Conservation (phyloP, 768 basidiomycete species). For the Tulasnella sp. region DNA sequence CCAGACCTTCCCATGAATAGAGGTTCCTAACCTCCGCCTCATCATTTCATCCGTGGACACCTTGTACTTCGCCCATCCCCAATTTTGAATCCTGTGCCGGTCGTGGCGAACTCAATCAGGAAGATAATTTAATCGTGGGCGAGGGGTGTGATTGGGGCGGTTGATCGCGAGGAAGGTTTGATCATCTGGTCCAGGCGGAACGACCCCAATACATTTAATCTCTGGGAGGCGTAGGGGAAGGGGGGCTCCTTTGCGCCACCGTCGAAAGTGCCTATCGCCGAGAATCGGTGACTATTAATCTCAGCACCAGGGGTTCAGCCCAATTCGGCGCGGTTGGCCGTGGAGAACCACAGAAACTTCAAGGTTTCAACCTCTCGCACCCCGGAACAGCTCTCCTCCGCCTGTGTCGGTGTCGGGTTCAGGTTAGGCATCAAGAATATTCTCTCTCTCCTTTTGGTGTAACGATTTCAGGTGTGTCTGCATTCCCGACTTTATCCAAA, state of each 20-base stretch:
- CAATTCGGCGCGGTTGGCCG: conserved; percentile 52
- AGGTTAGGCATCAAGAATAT: conserved; percentile 48
- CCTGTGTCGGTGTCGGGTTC: conserved; percentile 25
- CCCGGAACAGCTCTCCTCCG: conserved; percentile 20
- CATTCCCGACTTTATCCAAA: conserved; percentile 38
- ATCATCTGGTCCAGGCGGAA: conserved; percentile 77
- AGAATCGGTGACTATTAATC: conserved; percentile 48
- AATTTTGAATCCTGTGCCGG: conserved; percentile 90
- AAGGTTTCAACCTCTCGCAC: conserved; percentile 27
- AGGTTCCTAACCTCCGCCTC: conserved; percentile 77
- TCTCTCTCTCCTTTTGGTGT: conserved; percentile 47
- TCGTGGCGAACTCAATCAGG: conserved; percentile 91
- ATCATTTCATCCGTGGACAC: conserved; percentile 97
- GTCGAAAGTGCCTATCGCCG: conserved; percentile 62
- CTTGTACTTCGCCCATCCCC: conserved; percentile 91
- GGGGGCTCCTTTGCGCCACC: conserved; percentile 79
- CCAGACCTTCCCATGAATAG: conserved; percentile 83
- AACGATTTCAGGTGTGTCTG: conserved; percentile 29
- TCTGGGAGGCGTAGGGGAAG: conserved; percentile 60
- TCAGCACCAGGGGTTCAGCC: conserved; percentile 26
- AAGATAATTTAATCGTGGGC: conserved; percentile 99
- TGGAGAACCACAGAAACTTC: conserved; percentile 39
- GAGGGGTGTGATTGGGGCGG: conserved; percentile 80
- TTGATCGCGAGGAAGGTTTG: conserved; percentile 93
- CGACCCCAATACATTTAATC: conserved; percentile 25